Evolutionary conservation across 257 asterid species (phyloP).

Genomic region (Voacanga thouarsii): DNA sequence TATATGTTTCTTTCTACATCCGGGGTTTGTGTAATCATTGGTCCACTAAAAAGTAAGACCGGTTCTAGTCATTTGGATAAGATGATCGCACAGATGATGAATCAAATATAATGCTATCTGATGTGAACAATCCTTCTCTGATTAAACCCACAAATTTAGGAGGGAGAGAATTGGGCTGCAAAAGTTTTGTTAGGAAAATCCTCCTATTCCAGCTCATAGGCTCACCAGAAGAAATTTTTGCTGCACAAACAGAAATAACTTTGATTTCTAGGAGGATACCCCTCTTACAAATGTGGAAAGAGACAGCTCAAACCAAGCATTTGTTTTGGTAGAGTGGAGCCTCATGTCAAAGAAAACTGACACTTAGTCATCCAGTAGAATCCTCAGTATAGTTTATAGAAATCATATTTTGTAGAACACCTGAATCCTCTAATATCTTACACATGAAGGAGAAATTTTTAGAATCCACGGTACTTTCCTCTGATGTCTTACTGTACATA

Average conservation of each 20-base stretch:
- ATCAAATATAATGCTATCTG: not conserved
- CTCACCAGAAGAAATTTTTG: not conserved
- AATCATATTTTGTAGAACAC: not conserved
- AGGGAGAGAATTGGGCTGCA: not conserved
- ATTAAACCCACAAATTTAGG: not conserved
- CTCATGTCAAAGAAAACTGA: not conserved
- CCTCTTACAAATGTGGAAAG: too few species aligned
- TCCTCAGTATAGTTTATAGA: not conserved
- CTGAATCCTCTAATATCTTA: not conserved
- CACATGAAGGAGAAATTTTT: too few species aligned
- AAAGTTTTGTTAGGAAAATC: not conserved
- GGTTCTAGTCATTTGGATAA: not conserved
- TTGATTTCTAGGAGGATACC: not conserved
- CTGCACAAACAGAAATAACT: not conserved
- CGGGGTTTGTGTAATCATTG: not conserved
- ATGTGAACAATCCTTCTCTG: not conserved
- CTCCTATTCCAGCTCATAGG: not conserved
- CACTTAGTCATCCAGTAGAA: not conserved
- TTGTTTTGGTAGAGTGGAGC: not conserved
- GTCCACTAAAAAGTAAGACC: not conserved
- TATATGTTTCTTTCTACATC: not conserved
- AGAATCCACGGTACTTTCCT: too few species aligned
- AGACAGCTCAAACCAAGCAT: not conserved
- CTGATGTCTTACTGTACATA: not conserved
- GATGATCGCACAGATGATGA: not conserved